Evolutionary conservation across 495 filamentous ascomycete genomes (phyloP).

Genomic region (Podospora conica): DNA sequence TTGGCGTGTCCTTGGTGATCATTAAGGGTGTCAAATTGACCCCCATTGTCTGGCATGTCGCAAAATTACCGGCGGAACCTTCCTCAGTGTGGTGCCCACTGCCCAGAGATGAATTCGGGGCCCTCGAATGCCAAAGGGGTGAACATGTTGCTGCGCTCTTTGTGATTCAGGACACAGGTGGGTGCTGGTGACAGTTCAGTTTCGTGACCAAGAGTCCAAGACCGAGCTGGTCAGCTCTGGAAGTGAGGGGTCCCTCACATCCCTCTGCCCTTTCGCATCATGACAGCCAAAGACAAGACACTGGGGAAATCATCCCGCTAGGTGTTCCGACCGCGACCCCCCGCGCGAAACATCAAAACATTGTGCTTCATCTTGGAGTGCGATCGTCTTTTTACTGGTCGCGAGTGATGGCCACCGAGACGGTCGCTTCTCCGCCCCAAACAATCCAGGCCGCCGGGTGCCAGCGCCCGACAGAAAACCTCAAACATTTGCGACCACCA

Average conservation of each 20-base stretch:
- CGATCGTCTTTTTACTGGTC: constrained; percentile 22
- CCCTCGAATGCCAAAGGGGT: background rate
- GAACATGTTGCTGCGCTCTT: background rate
- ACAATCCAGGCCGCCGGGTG: background rate
- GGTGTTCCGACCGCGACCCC: constrained; percentile 6
- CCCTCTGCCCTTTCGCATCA: constrained; percentile 2
- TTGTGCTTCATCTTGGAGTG: constrained; percentile 18
- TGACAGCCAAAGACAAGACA: background rate
- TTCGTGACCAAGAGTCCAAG: background rate
- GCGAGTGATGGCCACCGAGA: constrained; percentile 11
- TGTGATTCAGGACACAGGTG: background rate
- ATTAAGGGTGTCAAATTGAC: too few species aligned
- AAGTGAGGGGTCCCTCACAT: constrained; percentile 6
- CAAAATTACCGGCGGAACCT: background rate
- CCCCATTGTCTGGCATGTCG: background rate
- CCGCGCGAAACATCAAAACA: constrained; percentile 29
- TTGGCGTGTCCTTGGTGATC: background rate
- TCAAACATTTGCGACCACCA: background rate
- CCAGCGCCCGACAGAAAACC: background rate
- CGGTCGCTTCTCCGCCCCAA: constrained; percentile 6
- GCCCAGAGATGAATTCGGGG: background rate
- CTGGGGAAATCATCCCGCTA: constrained; percentile 4
- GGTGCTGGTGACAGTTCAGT: background rate
- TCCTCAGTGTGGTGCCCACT: background rate
- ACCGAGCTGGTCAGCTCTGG: too few species aligned